These are phyloP conservation scores for Poterioochromonas sp. DNA, from an alignment of 352 stramenopile genomes.

Conservation along the genomic window DNA sequence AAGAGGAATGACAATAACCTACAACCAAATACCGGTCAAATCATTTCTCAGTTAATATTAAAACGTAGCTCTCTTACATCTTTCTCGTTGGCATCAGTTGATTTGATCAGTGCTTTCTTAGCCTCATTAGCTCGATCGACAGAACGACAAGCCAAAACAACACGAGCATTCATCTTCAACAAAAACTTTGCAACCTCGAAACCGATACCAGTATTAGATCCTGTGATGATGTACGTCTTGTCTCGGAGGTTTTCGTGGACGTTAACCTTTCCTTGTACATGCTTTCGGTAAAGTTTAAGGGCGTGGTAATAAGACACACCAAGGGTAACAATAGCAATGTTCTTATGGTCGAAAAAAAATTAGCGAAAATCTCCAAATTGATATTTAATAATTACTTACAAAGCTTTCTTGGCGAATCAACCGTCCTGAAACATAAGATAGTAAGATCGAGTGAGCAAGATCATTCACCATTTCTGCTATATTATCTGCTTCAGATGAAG, in stretches of 20 bases:
- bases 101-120: background rate
- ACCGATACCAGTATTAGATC: slow-evolving; percentile 59
- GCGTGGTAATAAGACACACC: too few species aligned
- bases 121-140: background rate
- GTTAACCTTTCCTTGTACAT: too few species aligned
- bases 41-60: background rate
- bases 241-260: background rate
- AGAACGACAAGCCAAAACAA: slow-evolving; percentile 15
- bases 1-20: background rate
- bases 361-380: too few species aligned
- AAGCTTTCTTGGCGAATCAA: too few species aligned
- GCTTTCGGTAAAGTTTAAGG: too few species aligned
- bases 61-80: background rate
- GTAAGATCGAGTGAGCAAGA: too few species aligned
- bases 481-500: too few species aligned
- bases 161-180: background rate
- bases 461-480: too few species aligned
- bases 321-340: too few species aligned
- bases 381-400: too few species aligned
- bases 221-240: slow-evolving; percentile 33
- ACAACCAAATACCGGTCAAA: background rate
- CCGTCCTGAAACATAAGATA: too few species aligned
- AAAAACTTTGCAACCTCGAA: slow-evolving; percentile 45
- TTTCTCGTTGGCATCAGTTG: background rate
- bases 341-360: too few species aligned